Base-by-base conservation (phyloP, 2,329 filamentous ascomycete species). In the Fusarium zealandicum region DNA sequence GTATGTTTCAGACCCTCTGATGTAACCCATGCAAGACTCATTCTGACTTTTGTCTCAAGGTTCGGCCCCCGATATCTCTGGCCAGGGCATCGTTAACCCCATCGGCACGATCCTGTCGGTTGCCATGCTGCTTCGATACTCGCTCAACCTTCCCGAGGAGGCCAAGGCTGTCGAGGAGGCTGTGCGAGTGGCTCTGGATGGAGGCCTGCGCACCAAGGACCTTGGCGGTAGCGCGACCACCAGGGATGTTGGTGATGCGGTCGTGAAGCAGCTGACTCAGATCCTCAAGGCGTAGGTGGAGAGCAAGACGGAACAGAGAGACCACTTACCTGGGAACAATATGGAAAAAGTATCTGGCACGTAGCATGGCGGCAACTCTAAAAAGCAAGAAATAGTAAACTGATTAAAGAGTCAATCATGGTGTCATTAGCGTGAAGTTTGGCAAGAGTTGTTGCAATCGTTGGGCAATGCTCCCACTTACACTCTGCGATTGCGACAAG, bases 101-200 rank as follows among this genome's bases (percentile, higher is more conserved):
- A 82, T 98, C 56, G 93, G 93, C 43, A 93, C 92, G 48, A 92
- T 98, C 61, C 84, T 98, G 36, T 96, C 92, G 11, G 83, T 96
- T 12, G 92, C 92, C 69, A 96, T 98, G 92, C 90, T 99, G 88
- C 83, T 97, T 69, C 89, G 92, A 71, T 98, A 97, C 81, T 96
- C 92, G 12, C 84, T 98, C 54, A 86, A 87, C 69, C 84, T 93
- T 63, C 86, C 89, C 25, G 81, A 85, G 43, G 88, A 97, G 75
- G 90, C 93, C 28, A 82, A 84, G 57, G 85, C 87, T 42, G 85
- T 97, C 59, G 92, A 97, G 77, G 82, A 87, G 55, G 92, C 93
- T 4, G 92, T 96, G 43, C 84, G 85, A 71, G 84, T 82, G 49
- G 89, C 90, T 44, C 89, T 97, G 60, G 92, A 97, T 73, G 82